A percentile compares a stretch with the other conserved stretches of the same genome.
These are phyloP conservation scores for Spathaspora girioi DNA, from an alignment of 805 yeast species.

Conservation along the genomic window DNA sequence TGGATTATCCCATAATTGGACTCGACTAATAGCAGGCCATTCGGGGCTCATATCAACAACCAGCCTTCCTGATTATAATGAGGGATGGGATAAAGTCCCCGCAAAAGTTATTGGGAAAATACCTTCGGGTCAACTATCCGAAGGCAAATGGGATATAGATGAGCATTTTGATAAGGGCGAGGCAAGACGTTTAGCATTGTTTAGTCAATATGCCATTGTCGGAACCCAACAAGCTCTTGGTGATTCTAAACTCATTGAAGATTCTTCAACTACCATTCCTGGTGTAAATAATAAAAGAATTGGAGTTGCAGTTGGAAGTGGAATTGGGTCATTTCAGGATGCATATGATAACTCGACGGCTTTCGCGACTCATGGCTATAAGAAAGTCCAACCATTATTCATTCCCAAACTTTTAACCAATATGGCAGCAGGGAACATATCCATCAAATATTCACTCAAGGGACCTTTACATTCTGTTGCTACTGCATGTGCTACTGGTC, in stretches of 20 bases:
- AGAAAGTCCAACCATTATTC: conserved; percentile 78
- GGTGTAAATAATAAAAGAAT: conserved; percentile 21
- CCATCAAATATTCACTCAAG: conserved; percentile 68
- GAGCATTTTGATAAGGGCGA: conserved; percentile 50
- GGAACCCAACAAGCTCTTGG: conserved; percentile 75
- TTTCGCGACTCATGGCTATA: conserved; percentile 46
- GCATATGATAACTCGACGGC: conserved; percentile 58
- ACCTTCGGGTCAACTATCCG: conserved; percentile 46
- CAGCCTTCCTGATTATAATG: conserved; percentile 34
- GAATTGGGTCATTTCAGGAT: conserved; percentile 85
- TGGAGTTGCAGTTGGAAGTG: conserved; percentile 90
- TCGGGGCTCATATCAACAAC: conserved; percentile 61
- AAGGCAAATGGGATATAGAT: conserved; percentile 48
- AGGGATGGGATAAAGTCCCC: conserved; percentile 56
- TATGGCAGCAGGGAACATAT: conserved; percentile 92
- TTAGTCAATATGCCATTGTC: conserved; percentile 74
- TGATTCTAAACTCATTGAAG: conserved; percentile 49
- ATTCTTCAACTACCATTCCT: conserved; percentile 21
- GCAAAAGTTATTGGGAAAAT: conserved; percentile 73
- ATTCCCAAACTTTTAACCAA: conserved; percentile 80
- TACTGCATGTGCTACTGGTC: conserved; percentile 97
- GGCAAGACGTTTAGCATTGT: conserved; percentile 61
- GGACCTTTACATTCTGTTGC: conserved; percentile 89
- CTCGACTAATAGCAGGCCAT: conserved; percentile 43
- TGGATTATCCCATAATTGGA: conserved; percentile 56